phyloP scores from a whole-genome alignment of 2,329 filamentous ascomycete species.

The Tolypocladium amazonense region DNA sequence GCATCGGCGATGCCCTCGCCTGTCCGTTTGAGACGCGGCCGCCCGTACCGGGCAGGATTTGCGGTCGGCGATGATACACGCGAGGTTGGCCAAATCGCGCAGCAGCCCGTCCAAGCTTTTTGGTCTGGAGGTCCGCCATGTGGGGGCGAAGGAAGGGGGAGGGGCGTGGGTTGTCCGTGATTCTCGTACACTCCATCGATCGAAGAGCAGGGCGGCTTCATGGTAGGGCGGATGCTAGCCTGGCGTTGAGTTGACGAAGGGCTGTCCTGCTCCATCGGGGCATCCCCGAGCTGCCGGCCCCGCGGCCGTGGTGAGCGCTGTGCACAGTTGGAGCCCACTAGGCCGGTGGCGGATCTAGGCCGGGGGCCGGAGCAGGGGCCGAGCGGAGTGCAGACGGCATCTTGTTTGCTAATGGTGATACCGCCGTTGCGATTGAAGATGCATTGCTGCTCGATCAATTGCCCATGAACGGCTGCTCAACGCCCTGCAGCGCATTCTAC shows the following conservation, averaged over 20 bases:
- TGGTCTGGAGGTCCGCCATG: background rate
- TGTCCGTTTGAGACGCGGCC: background rate
- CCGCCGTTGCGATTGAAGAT: background rate
- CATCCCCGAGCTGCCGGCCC: background rate
- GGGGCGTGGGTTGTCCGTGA: background rate
- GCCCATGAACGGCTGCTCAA: background rate
- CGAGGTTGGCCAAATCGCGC: background rate
- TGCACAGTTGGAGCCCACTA: background rate
- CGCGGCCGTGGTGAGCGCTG: background rate
- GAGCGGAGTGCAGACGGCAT: background rate
- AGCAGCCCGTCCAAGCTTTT: background rate
- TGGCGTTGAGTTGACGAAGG: background rate
- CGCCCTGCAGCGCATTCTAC: background rate
- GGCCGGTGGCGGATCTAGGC: background rate
- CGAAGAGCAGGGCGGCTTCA: background rate
- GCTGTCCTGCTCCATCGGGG: background rate
- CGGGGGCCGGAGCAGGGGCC: background rate
- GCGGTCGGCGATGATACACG: background rate
- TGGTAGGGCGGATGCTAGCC: background rate
- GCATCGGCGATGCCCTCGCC: background rate
- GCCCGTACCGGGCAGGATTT: background rate
- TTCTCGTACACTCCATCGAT: background rate
- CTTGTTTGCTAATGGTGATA: background rate
- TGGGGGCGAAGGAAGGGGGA: background rate
- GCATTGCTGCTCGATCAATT: background rate